Evolutionary conservation across 148 eudicot species (phyloP).

Genomic region (Agrostemma githago): DNA sequence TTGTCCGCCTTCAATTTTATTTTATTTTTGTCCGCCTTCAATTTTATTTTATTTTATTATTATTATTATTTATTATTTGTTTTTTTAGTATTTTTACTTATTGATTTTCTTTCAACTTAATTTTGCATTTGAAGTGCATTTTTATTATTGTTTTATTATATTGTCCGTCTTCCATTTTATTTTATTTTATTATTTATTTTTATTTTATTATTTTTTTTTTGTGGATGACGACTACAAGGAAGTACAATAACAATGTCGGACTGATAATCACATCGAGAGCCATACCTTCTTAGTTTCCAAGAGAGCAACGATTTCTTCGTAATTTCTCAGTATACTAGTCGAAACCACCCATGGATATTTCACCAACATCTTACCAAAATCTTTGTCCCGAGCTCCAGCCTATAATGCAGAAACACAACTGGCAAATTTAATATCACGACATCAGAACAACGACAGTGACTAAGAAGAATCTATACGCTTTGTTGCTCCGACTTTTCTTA

Average conservation of each 20-base stretch:
- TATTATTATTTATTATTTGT: no score
- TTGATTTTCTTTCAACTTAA: no score
- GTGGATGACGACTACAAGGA: background rate
- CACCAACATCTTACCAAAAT: conserved; percentile 50
- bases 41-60: no score
- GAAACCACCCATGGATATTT: conserved; percentile 94
- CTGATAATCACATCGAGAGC: background rate
- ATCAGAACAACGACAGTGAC: background rate
- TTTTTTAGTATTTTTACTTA: no score
- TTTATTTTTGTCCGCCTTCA: no score
- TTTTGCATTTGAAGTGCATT: no score
- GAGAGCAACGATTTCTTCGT: conserved; percentile 38
- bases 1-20: no score
- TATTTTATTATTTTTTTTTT: no score
- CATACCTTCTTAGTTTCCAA: conserved; percentile 63
- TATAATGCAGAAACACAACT: conserved; percentile 24
- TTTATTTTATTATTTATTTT: no score
- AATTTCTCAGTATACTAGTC: conserved; percentile 52
- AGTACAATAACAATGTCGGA: background rate
- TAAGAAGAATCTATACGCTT: background rate
- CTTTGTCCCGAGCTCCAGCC: conserved; percentile 42
- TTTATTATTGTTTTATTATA: no score
- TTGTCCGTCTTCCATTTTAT: no score
- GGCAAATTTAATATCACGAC: background rate
- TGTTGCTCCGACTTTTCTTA: no score